A percentile compares a stretch with the other conserved stretches of the same genome.
These are phyloP conservation scores for Clausena lansium DNA, from an alignment of 345 rosid genomes.

Conservation along the genomic window DNA sequence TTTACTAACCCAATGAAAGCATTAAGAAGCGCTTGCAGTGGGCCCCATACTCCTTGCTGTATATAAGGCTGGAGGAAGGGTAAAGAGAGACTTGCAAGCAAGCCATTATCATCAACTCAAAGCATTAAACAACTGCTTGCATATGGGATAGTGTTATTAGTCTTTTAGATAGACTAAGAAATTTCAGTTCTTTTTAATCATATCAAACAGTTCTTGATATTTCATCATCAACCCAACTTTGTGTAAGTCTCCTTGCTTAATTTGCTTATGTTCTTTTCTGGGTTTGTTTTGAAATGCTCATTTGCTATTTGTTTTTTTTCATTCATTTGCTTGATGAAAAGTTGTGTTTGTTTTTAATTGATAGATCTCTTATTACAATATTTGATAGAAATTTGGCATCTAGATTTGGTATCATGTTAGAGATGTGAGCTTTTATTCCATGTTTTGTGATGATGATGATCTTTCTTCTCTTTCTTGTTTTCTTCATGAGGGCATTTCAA, in stretches of 20 bases:
- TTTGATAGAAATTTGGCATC: neutral
- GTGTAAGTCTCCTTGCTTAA: conserved; percentile 24
- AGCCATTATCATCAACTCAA: conserved; percentile 19
- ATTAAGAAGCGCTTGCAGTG: neutral
- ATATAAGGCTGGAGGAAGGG: conserved; percentile 11
- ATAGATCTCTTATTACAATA: conserved; percentile 19
- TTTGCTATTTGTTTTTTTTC: neutral
- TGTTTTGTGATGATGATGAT: neutral
- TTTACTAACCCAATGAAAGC: neutral
- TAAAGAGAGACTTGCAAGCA: neutral
- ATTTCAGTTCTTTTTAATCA: neutral
- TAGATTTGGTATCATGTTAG: neutral
- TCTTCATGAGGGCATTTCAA: conserved; percentile 2
- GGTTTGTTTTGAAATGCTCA: conserved; percentile 13
- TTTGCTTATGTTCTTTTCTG: neutral
- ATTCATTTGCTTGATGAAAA: neutral
- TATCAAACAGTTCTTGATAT: conserved; percentile 8
- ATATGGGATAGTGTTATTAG: neutral
- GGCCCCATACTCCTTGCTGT: conserved; percentile 6
- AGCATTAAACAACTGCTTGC: neutral
- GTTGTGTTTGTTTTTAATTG: conserved; percentile 4
- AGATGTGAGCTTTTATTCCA: neutral
- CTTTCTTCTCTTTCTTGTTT: neutral
- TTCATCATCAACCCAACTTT: neutral
- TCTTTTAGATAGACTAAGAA: neutral